Evolutionary conservation across 495 filamentous ascomycete species (phyloP).

Genomic region (Podospora pseudopauciseta): DNA sequence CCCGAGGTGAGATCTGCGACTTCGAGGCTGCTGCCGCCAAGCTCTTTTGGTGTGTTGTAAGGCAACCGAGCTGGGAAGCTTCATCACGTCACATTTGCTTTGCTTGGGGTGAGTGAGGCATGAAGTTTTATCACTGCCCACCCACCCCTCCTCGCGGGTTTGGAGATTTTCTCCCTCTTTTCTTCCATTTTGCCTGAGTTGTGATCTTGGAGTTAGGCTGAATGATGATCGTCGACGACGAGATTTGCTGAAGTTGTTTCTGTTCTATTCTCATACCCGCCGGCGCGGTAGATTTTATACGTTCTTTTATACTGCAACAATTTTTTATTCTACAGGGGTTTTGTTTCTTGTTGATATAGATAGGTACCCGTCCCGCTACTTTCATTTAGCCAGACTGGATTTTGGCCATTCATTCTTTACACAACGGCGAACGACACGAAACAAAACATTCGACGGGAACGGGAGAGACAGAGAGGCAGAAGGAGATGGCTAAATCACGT

Average conservation of each 20-base stretch:
- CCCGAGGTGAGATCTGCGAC: slow-evolving; percentile 18
- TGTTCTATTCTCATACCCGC: slow-evolving; percentile 30
- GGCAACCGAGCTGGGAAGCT: neutral
- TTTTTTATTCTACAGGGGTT: neutral
- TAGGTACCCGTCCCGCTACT: neutral
- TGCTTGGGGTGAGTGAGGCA: neutral
- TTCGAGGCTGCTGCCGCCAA: neutral
- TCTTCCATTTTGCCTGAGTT: slow-evolving; percentile 27
- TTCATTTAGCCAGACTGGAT: slow-evolving; percentile 18
- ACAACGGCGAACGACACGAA: neutral
- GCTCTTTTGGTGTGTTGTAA: neutral
- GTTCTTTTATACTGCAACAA: neutral
- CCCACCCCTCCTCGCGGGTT: slow-evolving; percentile 7
- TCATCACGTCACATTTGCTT: neutral
- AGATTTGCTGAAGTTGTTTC: slow-evolving; percentile 2
- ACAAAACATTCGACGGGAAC: neutral
- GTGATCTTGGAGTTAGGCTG: slow-evolving; percentile 19
- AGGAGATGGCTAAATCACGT: slow-evolving; percentile 12
- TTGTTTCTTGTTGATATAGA: neutral
- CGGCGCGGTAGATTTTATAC: slow-evolving; percentile 24
- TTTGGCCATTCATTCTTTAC: neutral
- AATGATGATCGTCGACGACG: slow-evolving; percentile 31
- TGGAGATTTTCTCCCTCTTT: slow-evolving; percentile 10
- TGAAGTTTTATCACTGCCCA: slow-evolving; percentile 8
- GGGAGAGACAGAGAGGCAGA: neutral